Conservation (phyloP, 768 basidiomycete species). For the Russula olivacea region DNA sequence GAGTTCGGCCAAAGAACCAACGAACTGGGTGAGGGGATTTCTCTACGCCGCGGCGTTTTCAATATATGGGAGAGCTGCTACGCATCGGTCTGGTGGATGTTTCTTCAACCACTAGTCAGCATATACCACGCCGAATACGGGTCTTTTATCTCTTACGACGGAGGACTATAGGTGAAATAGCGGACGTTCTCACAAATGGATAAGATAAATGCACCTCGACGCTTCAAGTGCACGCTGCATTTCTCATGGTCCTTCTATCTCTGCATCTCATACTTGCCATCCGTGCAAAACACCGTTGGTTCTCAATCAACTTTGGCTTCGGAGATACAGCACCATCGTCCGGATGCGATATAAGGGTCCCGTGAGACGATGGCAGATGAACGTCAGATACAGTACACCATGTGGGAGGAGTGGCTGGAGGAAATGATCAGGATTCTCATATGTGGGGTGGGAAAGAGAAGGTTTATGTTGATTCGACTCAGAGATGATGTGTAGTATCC, state of each 20-base stretch:
- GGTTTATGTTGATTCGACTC: not conserved
- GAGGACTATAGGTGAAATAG: not conserved
- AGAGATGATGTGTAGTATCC: no score
- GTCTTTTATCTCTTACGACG: not conserved
- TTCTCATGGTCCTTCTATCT: not conserved
- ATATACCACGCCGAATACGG: not conserved
- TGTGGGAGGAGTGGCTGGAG: not conserved
- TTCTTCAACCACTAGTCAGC: not conserved
- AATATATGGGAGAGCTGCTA: not conserved
- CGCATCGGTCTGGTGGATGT: not conserved
- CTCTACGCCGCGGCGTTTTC: not conserved
- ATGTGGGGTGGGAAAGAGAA: not conserved
- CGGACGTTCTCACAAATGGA: not conserved
- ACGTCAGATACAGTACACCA: not conserved
- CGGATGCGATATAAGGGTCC: not conserved
- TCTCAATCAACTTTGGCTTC: not conserved
- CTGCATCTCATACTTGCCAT: not conserved
- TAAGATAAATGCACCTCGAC: not conserved
- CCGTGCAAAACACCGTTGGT: not conserved
- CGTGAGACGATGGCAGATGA: not conserved
- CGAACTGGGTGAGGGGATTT: not conserved
- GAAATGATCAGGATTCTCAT: not conserved
- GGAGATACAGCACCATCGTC: not conserved
- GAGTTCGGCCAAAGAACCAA: not conserved
- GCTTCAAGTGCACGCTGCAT: not conserved